Percentiles rank a stretch among this genome's conserved stretches.
phyloP scores from a whole-genome alignment of 371 early-diverging fungal genomes.

The Encephalitozoon hellem region DNA sequence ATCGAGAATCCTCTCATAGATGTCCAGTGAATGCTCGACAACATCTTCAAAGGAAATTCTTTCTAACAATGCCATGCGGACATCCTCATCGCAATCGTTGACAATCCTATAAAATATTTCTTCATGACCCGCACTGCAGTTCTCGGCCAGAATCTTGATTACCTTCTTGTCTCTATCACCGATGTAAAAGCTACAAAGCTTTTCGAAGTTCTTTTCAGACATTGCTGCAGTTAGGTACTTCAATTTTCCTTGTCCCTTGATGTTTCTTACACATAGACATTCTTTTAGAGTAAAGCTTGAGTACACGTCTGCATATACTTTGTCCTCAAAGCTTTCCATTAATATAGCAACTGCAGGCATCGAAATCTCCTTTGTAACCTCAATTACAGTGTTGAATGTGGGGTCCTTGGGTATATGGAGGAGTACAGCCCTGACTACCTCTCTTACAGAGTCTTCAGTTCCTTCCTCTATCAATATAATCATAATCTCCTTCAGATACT shows the following conservation, averaged over 20 bases:
- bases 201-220: neutral
- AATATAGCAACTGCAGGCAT: neutral
- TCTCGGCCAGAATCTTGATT: neutral
- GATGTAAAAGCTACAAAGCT: neutral
- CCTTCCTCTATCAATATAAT: neutral
- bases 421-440: neutral
- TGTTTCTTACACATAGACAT: neutral
- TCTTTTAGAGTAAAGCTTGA: neutral
- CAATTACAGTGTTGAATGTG: neutral
- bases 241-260: neutral
- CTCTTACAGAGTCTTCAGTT: neutral
- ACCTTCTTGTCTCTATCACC: neutral
- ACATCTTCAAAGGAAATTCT: neutral
- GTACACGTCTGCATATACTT: neutral
- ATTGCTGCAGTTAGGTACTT: neutral
- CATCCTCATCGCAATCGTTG: neutral
- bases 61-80: neutral
- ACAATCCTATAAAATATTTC: neutral
- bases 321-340: neutral
- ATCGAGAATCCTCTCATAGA: neutral
- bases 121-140: neutral
- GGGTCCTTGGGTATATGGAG: neutral
- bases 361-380: neutral
- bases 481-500: slow-evolving; percentile 6
- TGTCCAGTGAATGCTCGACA: neutral